A percentile compares a stretch with the other conserved stretches of the same genome.
phyloP scores from a whole-genome alignment of 2,329 filamentous ascomycete genomes.

The Penicillium corylophilum region DNA sequence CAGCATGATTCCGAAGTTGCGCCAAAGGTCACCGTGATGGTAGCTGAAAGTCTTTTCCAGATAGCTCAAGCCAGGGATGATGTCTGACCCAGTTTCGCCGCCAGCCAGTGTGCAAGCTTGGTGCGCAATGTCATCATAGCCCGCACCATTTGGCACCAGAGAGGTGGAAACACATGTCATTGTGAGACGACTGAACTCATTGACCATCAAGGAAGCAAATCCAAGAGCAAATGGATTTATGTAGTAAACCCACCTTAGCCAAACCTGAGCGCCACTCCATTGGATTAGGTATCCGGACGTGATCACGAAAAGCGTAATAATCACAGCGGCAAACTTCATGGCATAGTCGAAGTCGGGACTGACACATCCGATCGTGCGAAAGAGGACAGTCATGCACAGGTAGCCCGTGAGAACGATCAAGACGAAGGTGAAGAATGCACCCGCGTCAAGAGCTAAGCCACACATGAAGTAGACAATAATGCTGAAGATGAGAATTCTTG shows the following conservation, averaged over 20 bases:
- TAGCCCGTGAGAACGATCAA: slow-evolving; percentile 68
- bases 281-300: slow-evolving; percentile 84
- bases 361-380: slow-evolving; percentile 70
- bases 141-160: slow-evolving; percentile 68
- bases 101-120: slow-evolving; percentile 81
- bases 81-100: slow-evolving; percentile 62
- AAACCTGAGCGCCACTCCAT: slow-evolving; percentile 70
- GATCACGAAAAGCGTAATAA: slow-evolving; percentile 78
- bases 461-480: slow-evolving; percentile 81
- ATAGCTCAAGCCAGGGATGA: slow-evolving; percentile 67
- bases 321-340: slow-evolving; percentile 74
- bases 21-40: slow-evolving; percentile 67
- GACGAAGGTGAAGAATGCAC: slow-evolving; percentile 76
- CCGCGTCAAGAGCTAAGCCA: slow-evolving; percentile 65
- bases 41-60: slow-evolving; percentile 69
- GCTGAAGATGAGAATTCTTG: slow-evolving; percentile 69
- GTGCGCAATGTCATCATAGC: slow-evolving; percentile 68
- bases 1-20: slow-evolving; percentile 48
- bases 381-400: slow-evolving; percentile 73
- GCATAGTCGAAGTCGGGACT: slow-evolving; percentile 83
- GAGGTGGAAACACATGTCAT: slow-evolving; percentile 68
- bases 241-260: slow-evolving; percentile 79
- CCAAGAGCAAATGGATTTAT: slow-evolving; percentile 72
- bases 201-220: slow-evolving; percentile 79
- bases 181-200: slow-evolving; percentile 71